phyloP scores from a whole-genome alignment of 1,139 yeast species.

The Candida sanyaensis region DNA sequence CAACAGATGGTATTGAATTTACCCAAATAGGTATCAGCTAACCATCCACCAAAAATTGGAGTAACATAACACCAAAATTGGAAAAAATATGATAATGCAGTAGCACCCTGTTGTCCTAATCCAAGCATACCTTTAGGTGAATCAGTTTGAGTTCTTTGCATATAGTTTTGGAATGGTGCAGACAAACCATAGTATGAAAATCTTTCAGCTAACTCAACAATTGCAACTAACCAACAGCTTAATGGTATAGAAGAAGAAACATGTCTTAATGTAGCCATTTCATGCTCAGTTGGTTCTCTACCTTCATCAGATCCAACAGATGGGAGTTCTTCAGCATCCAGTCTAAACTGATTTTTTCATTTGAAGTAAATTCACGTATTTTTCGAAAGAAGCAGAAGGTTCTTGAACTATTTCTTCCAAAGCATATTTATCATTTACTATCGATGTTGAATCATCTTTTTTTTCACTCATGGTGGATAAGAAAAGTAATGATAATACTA shows the following conservation, averaged over 20 bases:
- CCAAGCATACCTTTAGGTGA: constrained; percentile 62
- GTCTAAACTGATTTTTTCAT: neutral
- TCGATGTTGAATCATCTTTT: neutral
- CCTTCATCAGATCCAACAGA: constrained; percentile 19
- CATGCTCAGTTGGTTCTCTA: constrained; percentile 37
- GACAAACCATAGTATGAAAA: constrained; percentile 80
- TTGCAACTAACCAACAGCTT: constrained; percentile 68
- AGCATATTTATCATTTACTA: neutral
- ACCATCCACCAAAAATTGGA: constrained; percentile 74
- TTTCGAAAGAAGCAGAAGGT: neutral
- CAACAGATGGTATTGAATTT: constrained; percentile 67
- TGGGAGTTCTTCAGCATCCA: constrained; percentile 2
- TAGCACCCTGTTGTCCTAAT: constrained; percentile 63
- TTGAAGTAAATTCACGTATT: neutral
- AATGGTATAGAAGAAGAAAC: constrained; percentile 40
- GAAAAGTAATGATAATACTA: too few species aligned
- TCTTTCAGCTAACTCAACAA: constrained; percentile 79
- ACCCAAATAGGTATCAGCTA: constrained; percentile 75
- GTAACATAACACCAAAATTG: constrained; percentile 83
- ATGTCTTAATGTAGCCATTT: constrained; percentile 39
- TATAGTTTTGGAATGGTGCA: constrained; percentile 75
- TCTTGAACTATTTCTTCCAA: neutral
- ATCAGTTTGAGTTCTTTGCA: constrained; percentile 52
- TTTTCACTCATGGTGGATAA: neutral
- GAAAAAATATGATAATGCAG: constrained; percentile 72